phyloP scores from a whole-genome alignment of 805 yeast genomes.

The Ogataea corticis region DNA sequence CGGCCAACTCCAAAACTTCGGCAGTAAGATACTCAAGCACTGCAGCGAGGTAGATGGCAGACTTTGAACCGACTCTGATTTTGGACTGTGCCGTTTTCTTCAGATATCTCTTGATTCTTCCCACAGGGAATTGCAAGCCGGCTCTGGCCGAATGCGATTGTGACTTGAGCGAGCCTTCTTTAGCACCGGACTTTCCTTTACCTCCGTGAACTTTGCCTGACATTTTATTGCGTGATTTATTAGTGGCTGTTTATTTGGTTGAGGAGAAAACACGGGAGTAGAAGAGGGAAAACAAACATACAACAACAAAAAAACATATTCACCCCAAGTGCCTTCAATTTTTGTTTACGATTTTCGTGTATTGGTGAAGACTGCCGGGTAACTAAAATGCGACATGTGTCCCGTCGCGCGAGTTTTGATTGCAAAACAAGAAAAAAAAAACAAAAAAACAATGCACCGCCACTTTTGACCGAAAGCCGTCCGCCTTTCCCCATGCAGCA shows the following conservation, averaged over 20 bases:
- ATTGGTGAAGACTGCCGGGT: not conserved
- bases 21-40: conserved; percentile 96
- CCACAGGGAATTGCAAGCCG: conserved; percentile 96
- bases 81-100: conserved; percentile 83
- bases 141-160: conserved; percentile 94
- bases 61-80: conserved; percentile 66
- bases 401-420: too few species aligned
- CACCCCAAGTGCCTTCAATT: conserved; percentile 2
- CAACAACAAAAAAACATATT: not conserved
- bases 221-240: conserved; percentile 45
- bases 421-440: not conserved
- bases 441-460: not conserved
- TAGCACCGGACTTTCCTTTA: conserved; percentile 90
- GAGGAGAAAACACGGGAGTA: not conserved
- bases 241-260: conserved; percentile 8
- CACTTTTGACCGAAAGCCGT: too few species aligned
- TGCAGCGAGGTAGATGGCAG: conserved; percentile 94
- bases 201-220: conserved; percentile 91
- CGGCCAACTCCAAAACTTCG: conserved; percentile 95
- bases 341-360: conserved; percentile 6
- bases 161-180: conserved; percentile 52
- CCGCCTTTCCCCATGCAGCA: too few species aligned
- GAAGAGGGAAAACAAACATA: conserved; percentile 4
- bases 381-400: not conserved
- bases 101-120: conserved; percentile 96